A percentile compares a stretch with the other conserved stretches of the same genome.
phyloP scores from a whole-genome alignment of 202 grass and related monocot species.

The Schoenoplectus tabernaemontani region DNA sequence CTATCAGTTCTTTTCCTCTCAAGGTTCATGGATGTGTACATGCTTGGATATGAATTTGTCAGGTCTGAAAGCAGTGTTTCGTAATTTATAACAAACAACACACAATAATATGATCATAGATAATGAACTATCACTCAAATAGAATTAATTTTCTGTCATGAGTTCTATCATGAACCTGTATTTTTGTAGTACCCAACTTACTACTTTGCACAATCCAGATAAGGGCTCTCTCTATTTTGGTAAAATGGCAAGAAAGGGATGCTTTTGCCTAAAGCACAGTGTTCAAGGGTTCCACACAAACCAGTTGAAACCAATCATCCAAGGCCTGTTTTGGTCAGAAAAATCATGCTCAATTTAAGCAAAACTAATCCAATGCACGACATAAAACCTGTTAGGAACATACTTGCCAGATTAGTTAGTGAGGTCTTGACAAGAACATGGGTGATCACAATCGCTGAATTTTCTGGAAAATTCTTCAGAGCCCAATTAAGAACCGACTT shows the following conservation, averaged over 20 bases:
- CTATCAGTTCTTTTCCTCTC: constrained; percentile 44
- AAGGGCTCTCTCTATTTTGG: neutral
- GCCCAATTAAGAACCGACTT: constrained; percentile 46
- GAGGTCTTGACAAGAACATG: constrained; percentile 45
- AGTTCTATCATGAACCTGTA: neutral
- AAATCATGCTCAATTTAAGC: neutral
- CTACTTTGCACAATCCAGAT: neutral
- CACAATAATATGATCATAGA: neutral
- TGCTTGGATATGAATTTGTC: constrained; percentile 30
- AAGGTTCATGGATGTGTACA: constrained; percentile 43
- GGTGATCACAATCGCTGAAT: constrained; percentile 38
- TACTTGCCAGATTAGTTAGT: constrained; percentile 33
- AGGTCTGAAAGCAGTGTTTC: constrained; percentile 27
- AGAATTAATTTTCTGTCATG: neutral
- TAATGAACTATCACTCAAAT: neutral
- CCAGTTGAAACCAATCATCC: neutral
- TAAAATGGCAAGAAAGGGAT: neutral
- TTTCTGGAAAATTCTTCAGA: constrained; percentile 5
- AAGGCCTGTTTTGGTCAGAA: neutral
- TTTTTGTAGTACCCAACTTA: neutral
- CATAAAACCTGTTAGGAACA: constrained; percentile 43
- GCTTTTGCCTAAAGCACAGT: neutral
- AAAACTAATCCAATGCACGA: neutral
- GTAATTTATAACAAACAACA: neutral
- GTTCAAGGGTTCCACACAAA: neutral